Evolutionary conservation across 352 stramenopile species (phyloP).

Genomic region (Phytophthora capsici): DNA sequence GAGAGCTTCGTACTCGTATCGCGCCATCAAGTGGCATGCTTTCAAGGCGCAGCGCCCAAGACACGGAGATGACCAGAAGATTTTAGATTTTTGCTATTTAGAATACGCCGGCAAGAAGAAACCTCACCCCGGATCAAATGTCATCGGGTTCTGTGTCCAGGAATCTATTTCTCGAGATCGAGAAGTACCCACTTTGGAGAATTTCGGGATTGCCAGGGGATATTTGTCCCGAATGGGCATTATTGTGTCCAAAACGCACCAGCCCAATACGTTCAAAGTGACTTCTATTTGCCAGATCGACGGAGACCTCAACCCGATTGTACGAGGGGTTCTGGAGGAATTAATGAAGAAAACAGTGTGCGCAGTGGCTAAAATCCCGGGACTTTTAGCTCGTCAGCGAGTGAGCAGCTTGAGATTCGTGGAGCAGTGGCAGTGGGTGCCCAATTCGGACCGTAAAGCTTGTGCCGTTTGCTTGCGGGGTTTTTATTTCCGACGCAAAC

Average conservation of each 20-base stretch:
- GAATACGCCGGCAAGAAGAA: conserved; percentile 77
- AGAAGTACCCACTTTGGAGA: conserved; percentile 67
- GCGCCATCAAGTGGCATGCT: conserved; percentile 80
- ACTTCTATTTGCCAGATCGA: conserved; percentile 81
- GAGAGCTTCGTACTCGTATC: conserved; percentile 57
- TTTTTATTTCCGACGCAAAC: conserved; percentile 80
- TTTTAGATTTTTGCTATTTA: conserved; percentile 77
- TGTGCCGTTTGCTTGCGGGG: conserved; percentile 74
- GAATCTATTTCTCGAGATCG: conserved; percentile 67
- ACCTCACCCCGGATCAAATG: conserved; percentile 51
- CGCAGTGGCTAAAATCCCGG: conserved; percentile 47
- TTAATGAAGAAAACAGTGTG: conserved; percentile 70
- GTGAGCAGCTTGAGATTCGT: conserved; percentile 76
- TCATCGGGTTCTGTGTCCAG: conserved; percentile 79
- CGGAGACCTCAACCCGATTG: conserved; percentile 55
- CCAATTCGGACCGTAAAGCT: conserved; percentile 71
- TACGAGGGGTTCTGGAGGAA: conserved; percentile 55
- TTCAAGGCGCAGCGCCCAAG: conserved; percentile 41
- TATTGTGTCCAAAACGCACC: conserved; percentile 71
- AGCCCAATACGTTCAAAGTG: conserved; percentile 61
- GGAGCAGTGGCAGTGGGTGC: conserved; percentile 83
- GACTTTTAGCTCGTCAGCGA: conserved; percentile 65
- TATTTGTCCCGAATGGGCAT: conserved; percentile 67
- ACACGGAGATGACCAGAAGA: conserved; percentile 46
- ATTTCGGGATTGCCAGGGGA: conserved; percentile 62